These are phyloP conservation scores for Skeletonema grethae DNA, from an alignment of 108 stramenopile genomes.

Conservation along the genomic window DNA sequence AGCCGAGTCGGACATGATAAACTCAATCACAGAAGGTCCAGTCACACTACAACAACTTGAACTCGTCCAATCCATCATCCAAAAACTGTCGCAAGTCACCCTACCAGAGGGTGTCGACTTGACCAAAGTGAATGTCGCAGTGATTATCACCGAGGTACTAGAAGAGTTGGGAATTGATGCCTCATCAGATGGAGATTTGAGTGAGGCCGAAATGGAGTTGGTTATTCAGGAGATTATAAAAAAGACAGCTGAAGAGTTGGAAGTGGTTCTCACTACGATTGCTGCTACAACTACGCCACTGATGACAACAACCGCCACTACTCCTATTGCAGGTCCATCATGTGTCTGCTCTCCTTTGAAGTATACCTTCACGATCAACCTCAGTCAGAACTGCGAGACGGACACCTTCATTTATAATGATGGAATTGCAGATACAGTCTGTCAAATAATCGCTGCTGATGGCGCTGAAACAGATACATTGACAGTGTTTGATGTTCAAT, in stretches of 20 bases:
- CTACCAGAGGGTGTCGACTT: not conserved
- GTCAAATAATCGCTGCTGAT: not conserved
- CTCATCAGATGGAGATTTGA: not conserved
- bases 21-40: not conserved
- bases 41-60: not conserved
- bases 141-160: not conserved
- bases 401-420: constrained; percentile 11
- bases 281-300: no score
- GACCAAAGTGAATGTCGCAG: not conserved
- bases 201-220: not conserved
- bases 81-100: not conserved
- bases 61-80: not conserved
- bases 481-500: not conserved
- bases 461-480: not conserved
- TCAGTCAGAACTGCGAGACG: constrained; percentile 8
- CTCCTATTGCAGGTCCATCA: not conserved
- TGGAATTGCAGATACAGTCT: constrained; percentile 18
- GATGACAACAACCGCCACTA: not conserved
- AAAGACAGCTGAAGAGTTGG: not conserved
- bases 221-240: not conserved
- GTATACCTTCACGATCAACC: constrained; percentile 20
- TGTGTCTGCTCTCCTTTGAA: constrained; percentile 28
- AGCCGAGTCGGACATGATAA: not conserved
- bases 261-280: not conserved
- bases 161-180: not conserved